These are phyloP conservation scores for Singerocomus rubriflavus DNA, from an alignment of 1,284 basidiomycete species.

Conservation along the genomic window DNA sequence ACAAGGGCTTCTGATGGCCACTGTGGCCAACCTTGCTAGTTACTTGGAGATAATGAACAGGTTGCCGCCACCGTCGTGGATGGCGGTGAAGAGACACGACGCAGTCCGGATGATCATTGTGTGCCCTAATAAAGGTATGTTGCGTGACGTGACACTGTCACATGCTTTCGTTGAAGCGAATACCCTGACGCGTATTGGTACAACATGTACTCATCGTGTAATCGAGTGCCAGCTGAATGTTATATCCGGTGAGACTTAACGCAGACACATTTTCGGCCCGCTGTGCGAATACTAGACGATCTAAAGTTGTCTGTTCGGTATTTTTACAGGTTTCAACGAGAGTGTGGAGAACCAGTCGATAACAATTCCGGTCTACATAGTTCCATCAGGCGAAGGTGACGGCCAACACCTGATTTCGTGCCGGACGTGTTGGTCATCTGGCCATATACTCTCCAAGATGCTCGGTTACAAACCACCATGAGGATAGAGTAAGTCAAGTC, in stretches of 20 bases:
- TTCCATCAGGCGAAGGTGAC: background rate
- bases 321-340: background rate
- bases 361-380: background rate
- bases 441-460: background rate
- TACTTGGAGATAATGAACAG: background rate
- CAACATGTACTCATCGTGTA: no score
- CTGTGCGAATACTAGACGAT: no score
- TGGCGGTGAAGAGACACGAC: slow-evolving; percentile 11
- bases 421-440: background rate
- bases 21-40: slow-evolving; percentile 9
- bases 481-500: background rate
- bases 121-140: slow-evolving; percentile 14
- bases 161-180: slow-evolving; percentile 1
- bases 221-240: no score
- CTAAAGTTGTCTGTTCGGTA: background rate
- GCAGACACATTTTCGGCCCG: no score
- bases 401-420: background rate
- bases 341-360: background rate
- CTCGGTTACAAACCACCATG: background rate
- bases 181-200: no score
- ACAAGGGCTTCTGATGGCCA: background rate
- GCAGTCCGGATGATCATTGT: background rate
- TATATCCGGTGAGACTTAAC: background rate
- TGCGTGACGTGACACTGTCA: slow-evolving; percentile 20
- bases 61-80: slow-evolving; percentile 11